phyloP scores from a whole-genome alignment of 2,329 filamentous ascomycete genomes.

The Chalaropsis thielavioides region DNA sequence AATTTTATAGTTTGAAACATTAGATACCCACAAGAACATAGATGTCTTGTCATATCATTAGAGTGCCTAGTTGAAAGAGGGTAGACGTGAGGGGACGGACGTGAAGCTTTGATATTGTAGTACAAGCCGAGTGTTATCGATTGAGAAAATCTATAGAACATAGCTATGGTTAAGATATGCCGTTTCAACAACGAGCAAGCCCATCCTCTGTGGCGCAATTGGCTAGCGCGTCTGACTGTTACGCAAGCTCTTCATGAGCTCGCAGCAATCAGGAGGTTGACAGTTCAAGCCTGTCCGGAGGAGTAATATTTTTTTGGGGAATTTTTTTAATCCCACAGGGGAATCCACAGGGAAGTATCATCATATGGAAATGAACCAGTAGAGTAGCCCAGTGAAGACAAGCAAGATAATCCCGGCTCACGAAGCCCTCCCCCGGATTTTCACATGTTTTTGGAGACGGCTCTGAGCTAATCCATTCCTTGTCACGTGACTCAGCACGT shows the following conservation, averaged over 20 bases:
- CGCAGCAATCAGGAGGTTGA: conserved; percentile 15
- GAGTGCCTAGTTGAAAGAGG: not conserved
- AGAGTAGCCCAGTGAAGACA: no score
- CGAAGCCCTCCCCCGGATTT: not conserved
- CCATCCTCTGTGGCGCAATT: conserved; percentile 31
- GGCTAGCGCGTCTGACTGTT: conserved; percentile 48
- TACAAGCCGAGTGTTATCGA: no score
- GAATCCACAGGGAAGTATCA: no score
- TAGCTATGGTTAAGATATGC: no score
- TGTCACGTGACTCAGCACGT: not conserved
- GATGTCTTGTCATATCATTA: not conserved
- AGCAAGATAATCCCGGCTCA: not conserved
- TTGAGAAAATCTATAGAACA: no score
- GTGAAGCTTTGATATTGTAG: not conserved
- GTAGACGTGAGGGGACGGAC: not conserved
- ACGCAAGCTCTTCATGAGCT: conserved; percentile 19
- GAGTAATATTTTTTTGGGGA: not conserved
- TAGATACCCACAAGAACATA: not conserved
- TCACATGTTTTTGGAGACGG: conserved; percentile 2
- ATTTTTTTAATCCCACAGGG: no score
- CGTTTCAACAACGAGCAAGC: not conserved
- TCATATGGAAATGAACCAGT: no score
- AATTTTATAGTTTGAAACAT: not conserved
- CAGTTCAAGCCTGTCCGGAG: conserved; percentile 15
- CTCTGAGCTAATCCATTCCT: not conserved